These are phyloP conservation scores for Silene noctiflora DNA, from an alignment of 179 eudicot genomes.

Conservation along the genomic window DNA sequence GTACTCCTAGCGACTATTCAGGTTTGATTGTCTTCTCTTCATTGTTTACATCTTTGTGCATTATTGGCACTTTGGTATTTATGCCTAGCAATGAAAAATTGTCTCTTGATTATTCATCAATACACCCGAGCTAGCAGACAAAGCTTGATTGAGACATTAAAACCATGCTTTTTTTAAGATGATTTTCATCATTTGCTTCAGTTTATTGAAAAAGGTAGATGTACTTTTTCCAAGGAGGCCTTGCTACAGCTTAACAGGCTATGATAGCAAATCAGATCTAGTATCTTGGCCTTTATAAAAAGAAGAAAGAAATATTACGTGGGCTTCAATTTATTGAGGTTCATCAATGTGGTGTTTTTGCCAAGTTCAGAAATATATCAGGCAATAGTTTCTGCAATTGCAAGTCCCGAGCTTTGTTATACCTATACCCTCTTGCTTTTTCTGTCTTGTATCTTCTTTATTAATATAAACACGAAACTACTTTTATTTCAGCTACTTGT, in stretches of 20 bases:
- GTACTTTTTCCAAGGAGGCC: not conserved
- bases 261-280: not conserved
- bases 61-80: conserved; percentile 10
- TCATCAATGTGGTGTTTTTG: not conserved
- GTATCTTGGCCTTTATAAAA: not conserved
- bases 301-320: not conserved
- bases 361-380: conserved; percentile 7
- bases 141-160: not conserved
- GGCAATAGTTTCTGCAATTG: conserved; percentile 7
- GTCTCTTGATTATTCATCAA: not conserved
- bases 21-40: conserved; percentile 39
- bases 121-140: not conserved
- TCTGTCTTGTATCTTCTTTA: not conserved
- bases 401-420: not conserved
- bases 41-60: not conserved
- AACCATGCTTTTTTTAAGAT: not conserved
- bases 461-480: conserved; percentile 1
- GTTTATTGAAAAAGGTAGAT: not conserved
- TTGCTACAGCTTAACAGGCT: not conserved
- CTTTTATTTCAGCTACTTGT: conserved; percentile 61
- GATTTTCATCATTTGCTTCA: not conserved
- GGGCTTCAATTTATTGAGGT: not conserved
- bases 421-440: not conserved
- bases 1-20: conserved; percentile 59
- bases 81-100: not conserved